Evolutionary conservation across 768 basidiomycete genomes (phyloP).

Genomic region (Boletus rex-veris): DNA sequence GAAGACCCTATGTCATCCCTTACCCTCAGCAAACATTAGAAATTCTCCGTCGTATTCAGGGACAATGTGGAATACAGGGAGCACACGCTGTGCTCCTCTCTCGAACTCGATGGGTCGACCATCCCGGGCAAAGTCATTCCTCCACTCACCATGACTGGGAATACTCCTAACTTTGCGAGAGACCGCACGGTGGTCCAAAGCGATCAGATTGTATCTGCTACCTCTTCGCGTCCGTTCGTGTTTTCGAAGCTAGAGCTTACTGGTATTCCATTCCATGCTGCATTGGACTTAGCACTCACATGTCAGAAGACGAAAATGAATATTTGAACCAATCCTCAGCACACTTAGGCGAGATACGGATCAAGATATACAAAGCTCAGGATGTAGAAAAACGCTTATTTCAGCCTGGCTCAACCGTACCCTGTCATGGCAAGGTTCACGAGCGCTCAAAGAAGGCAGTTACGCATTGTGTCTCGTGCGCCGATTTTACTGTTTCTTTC

Average conservation of each 20-base stretch:
- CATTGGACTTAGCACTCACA: constrained; percentile 3
- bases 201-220: constrained; percentile 6
- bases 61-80: constrained; percentile 10
- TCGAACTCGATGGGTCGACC: constrained; percentile 20
- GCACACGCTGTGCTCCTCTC: not conserved
- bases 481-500: not conserved
- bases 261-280: constrained; percentile 15
- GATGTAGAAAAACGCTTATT: rapidly evolving
- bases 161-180: not conserved
- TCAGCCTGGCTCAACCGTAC: not conserved
- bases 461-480: constrained; percentile 28
- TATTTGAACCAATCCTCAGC: constrained; percentile 12
- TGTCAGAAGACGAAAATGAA: constrained; percentile 26
- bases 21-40: constrained; percentile 10
- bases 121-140: constrained; percentile 4
- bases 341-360: constrained; percentile 21
- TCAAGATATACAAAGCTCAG: constrained; percentile 9
- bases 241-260: constrained; percentile 29
- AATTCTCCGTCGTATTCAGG: constrained; percentile 25
- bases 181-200: constrained; percentile 8
- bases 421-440: constrained; percentile 21
- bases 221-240: constrained; percentile 18
- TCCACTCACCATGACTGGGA: not conserved
- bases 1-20: not conserved
- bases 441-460: constrained; percentile 33